phyloP scores from a whole-genome alignment of 495 filamentous ascomycete species.

The Glutinoglossum americanum region DNA sequence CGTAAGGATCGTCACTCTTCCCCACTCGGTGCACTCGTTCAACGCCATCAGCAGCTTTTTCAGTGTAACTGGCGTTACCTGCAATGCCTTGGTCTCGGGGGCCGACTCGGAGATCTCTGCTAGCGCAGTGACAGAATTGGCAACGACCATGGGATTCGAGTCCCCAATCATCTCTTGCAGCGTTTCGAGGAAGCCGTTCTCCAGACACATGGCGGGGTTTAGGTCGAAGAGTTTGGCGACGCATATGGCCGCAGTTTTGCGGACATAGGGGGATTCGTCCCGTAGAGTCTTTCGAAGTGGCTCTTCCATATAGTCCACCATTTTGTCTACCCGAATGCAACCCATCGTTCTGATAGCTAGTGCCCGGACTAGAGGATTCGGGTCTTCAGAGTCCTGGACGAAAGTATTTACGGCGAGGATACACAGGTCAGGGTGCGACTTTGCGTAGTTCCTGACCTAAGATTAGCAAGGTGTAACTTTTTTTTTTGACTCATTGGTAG shows the following conservation, averaged over 20 bases:
- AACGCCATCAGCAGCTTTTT: constrained; percentile 94
- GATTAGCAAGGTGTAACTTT: neutral
- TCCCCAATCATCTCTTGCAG: constrained; percentile 93
- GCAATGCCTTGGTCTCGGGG: constrained; percentile 71
- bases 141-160: constrained; percentile 97
- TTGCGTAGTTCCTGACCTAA: constrained; percentile 78
- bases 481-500: neutral
- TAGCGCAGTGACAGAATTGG: constrained; percentile 84
- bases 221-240: constrained; percentile 96
- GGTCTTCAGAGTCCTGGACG: constrained; percentile 96
- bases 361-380: constrained; percentile 86
- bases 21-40: constrained; percentile 98
- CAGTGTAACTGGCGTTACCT: constrained; percentile 56
- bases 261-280: constrained; percentile 95
- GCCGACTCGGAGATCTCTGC: constrained; percentile 79
- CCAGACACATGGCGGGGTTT: constrained; percentile 74
- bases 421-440: constrained; percentile 96
- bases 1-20: constrained; percentile 80
- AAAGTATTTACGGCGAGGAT: constrained; percentile 99
- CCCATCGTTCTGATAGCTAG: constrained; percentile 98
- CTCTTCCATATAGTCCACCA: constrained; percentile 99
- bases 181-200: constrained; percentile 93
- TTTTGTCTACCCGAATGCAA: constrained; percentile 95
- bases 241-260: constrained; percentile 94
- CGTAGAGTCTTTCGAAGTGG: constrained; percentile 87